Base-by-base conservation (phyloP, 805 yeast genomes). In the Candida caryicola region DNA sequence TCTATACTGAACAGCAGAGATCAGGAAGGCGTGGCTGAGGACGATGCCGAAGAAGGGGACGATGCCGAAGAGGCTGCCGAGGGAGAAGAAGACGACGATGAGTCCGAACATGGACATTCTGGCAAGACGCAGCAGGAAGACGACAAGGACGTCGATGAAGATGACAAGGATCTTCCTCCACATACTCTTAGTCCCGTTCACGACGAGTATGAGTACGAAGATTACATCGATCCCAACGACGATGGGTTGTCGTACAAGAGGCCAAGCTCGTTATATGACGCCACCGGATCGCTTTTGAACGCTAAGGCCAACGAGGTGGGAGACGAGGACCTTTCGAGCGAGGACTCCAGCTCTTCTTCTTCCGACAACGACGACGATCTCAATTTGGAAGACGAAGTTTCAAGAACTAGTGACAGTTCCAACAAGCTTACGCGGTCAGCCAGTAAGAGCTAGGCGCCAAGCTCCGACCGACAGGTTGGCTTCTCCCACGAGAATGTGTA, bases 151-250 rank as follows among this genome's bases (percentile, higher is more conserved):
- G 81, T 78, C 43, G 80, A 78, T 36, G 38, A 32, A 18, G 33
- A 26, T 33, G 73, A 69, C 29, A 64, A 57, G 23, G 69, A 62
- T 12, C 13, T 16, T 16, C 19, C 18, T 6, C 13, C 19, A n/a
- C 19, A 13, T 9, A 57, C 50, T 9, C 56, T 49, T n/a, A 61
- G 57, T 27, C 63, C 56, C 30, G 44, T 4, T n/a, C 49, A 44
- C 21, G 49, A 52, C 8, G 62, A 58, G 23, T 60, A 55, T 31
- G 69, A 68, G 19, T 75, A 74, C 18, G 85, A 83, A 43, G 89
- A 81, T 43, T 82, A 84, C 51, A 78, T 77, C 49, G 90, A 84
- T 54, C 90, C 91, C 1, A 82, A 84, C 52, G 91, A 85, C 56
- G 91, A 84, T 52, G 91, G 91, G 0, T 79, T 77, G 53, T 80